phyloP scores from a whole-genome alignment of 2,329 filamentous ascomycete genomes.

The Sclerotinia subarctica region DNA sequence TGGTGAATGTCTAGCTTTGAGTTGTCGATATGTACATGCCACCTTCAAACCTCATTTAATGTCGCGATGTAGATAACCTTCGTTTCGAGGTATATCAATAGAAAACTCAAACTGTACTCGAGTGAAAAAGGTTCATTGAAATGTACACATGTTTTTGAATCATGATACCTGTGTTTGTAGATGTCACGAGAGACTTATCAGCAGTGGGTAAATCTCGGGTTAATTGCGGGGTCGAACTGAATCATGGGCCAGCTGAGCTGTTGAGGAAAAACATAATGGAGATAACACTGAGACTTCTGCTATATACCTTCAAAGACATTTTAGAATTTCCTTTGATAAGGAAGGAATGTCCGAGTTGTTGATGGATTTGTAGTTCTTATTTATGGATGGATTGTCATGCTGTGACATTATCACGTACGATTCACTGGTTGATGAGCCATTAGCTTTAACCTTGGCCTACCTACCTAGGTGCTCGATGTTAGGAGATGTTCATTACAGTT shows the following conservation, averaged over 20 bases:
- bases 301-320: neutral
- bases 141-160: neutral
- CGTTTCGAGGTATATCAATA: no score
- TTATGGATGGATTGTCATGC: neutral
- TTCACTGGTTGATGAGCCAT: no score
- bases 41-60: no score
- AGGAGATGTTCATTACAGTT: no score
- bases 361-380: neutral
- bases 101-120: no score
- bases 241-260: neutral
- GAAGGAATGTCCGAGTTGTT: neutral
- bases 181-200: conserved; percentile 1
- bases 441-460: no score
- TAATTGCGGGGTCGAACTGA: neutral
- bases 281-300: neutral
- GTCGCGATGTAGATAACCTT: no score
- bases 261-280: neutral
- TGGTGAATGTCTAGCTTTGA: neutral
- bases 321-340: neutral
- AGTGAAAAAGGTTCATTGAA: no score
- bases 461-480: no score
- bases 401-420: no score
- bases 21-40: neutral
- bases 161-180: neutral
- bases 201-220: neutral